Evolutionary conservation across 805 yeast genomes (phyloP).

Genomic region (Lipomyces mesembrius): DNA sequence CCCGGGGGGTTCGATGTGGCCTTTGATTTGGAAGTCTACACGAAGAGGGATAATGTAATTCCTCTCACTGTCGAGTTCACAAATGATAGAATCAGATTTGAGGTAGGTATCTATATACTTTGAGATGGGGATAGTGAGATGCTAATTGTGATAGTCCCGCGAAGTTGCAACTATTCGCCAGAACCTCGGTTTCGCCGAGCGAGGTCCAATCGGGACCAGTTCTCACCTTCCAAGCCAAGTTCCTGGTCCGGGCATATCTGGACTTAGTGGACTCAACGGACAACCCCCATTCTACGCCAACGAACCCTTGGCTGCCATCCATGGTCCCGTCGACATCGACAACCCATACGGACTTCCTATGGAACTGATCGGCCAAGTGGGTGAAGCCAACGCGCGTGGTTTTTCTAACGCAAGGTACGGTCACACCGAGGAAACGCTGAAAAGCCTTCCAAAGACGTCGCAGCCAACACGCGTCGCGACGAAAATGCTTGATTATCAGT

Average conservation of each 20-base stretch:
- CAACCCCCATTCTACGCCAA: constrained; percentile 1
- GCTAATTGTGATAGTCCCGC: not conserved
- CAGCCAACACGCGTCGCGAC: constrained; percentile 26
- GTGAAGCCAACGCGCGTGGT: constrained; percentile 4
- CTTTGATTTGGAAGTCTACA: not conserved
- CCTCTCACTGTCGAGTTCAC: not conserved
- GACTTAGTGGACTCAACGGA: not conserved
- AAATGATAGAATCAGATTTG: not conserved
- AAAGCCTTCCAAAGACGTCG: constrained; percentile 15
- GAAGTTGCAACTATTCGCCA: constrained; percentile 1
- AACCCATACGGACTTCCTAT: not conserved
- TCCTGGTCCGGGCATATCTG: not conserved
- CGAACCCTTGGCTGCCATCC: not conserved
- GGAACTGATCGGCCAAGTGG: not conserved
- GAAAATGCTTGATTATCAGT: constrained; percentile 30
- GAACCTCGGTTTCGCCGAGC: not conserved
- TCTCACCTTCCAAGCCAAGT: not conserved
- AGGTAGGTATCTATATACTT: not conserved
- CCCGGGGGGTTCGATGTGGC: constrained; percentile 9
- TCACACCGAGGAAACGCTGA: constrained; percentile 25
- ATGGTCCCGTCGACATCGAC: not conserved
- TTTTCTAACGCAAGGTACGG: constrained; percentile 18
- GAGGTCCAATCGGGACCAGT: not conserved
- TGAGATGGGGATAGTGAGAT: not conserved
- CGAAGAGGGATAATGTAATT: not conserved